A percentile compares a stretch with the other conserved stretches of the same genome.
Conservation (phyloP, 768 basidiomycete species). For the Suillus ampliporus region DNA sequence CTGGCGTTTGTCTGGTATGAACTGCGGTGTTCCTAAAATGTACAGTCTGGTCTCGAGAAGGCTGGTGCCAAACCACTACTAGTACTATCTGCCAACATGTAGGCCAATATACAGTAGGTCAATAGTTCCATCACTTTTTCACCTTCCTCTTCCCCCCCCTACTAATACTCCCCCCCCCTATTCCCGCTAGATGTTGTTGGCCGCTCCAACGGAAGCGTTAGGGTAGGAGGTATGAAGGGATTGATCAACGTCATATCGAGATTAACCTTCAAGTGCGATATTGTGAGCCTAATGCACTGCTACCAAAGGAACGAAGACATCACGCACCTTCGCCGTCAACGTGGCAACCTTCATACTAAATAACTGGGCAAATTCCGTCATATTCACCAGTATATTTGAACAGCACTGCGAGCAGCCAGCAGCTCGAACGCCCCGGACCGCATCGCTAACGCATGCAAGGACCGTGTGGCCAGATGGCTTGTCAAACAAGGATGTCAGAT, state of each 20-base stretch:
- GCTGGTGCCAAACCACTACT: not conserved
- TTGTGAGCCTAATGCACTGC: not conserved
- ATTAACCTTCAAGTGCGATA: conserved; percentile 14
- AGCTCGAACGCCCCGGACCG: not conserved
- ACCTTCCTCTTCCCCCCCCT: too few relatives aligned
- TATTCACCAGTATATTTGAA: conserved; percentile 4
- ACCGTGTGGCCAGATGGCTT: conserved; percentile 11
- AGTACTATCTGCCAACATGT: not conserved
- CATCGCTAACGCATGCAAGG: not conserved
- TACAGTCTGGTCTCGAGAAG: not conserved
- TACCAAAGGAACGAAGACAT: not conserved
- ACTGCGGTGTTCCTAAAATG: not conserved
- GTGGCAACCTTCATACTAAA: not conserved
- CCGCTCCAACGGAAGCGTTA: not conserved
- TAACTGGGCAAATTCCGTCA: conserved; percentile 1
- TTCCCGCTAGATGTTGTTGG: not conserved
- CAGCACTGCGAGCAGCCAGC: conserved; percentile 1
- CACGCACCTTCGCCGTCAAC: conserved; percentile 5
- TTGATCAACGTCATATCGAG: conserved; percentile 14
- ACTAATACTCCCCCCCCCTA: too few relatives aligned
- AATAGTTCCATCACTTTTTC: too few relatives aligned
- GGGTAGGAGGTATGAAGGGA: not conserved
- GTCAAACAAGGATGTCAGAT: conserved; percentile 7
- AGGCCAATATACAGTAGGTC: not conserved
- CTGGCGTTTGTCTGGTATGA: too few relatives aligned